Evolutionary conservation across 2,329 filamentous ascomycete genomes (phyloP).

Genomic region (Pyricularia sp.): DNA sequence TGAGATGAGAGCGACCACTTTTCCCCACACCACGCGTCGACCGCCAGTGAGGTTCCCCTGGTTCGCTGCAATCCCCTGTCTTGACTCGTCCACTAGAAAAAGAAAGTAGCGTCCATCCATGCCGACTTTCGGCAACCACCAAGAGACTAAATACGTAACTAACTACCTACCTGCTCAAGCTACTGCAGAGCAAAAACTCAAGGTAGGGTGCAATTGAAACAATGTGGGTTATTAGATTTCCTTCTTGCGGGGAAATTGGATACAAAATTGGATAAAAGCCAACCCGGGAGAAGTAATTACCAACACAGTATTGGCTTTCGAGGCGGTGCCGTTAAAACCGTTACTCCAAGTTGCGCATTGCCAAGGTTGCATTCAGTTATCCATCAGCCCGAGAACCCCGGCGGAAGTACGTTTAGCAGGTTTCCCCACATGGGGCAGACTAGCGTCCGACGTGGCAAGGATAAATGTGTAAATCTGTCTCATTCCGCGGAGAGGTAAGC

Average conservation of each 20-base stretch:
- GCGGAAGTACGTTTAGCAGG: background rate
- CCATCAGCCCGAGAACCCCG: background rate
- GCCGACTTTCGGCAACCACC: background rate
- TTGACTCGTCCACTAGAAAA: background rate
- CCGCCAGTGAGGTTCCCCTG: background rate
- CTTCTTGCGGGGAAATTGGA: background rate
- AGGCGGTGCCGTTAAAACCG: background rate
- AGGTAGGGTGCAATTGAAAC: background rate
- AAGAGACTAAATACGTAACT: background rate
- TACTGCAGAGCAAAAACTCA: too few relatives aligned
- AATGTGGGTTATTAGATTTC: background rate
- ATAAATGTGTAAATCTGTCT: background rate
- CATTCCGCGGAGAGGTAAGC: background rate
- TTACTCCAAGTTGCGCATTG: background rate
- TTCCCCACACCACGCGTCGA: background rate
- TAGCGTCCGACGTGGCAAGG: background rate
- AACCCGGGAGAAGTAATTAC: background rate
- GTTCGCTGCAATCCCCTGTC: background rate
- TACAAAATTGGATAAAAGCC: background rate
- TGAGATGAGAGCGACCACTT: background rate
- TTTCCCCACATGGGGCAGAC: background rate
- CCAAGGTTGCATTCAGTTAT: background rate
- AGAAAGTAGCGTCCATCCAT: background rate
- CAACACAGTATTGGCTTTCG: background rate
- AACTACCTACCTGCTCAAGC: too few relatives aligned